phyloP scores from a whole-genome alignment of 495 filamentous ascomycete species.

The Rostrohypoxylon terebratum region DNA sequence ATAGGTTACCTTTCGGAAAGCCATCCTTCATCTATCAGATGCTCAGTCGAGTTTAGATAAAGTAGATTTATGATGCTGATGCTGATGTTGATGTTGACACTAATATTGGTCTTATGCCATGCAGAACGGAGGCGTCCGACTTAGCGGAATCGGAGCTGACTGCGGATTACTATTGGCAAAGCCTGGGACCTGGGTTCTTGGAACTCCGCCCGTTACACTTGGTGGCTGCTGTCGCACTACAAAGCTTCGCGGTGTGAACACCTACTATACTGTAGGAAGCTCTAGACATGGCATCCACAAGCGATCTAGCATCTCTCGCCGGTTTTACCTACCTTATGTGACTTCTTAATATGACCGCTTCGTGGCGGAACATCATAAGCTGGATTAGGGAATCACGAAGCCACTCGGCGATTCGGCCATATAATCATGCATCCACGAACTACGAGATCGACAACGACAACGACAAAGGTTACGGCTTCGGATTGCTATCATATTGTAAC shows the following conservation, averaged over 20 bases:
- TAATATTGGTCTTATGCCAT: background rate
- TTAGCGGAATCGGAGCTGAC: conserved; percentile 42
- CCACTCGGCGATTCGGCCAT: conserved; percentile 16
- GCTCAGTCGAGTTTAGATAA: conserved; percentile 36
- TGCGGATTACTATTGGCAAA: conserved; percentile 26
- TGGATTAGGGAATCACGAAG: background rate
- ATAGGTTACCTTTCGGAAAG: conserved; percentile 39
- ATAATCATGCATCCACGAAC: background rate
- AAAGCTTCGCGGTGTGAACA: conserved; percentile 29
- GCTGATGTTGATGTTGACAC: too few relatives aligned
- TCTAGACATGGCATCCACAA: conserved; percentile 23
- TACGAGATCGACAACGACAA: background rate
- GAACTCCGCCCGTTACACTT: conserved; percentile 20
- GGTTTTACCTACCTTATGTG: background rate
- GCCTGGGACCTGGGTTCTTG: too few relatives aligned
- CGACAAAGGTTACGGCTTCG: background rate
- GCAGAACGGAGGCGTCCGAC: conserved; percentile 12
- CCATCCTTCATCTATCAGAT: conserved; percentile 40
- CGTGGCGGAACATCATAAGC: conserved; percentile 8
- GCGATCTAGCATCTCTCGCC: conserved; percentile 26
- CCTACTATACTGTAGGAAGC: conserved; percentile 23
- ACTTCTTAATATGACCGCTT: background rate
- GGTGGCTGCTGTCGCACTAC: conserved; percentile 12
- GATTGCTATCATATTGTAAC: background rate
- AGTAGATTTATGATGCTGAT: conserved; percentile 23